Base-by-base conservation (phyloP, 2,329 filamentous ascomycete species). In the Curvularia verruculosa region DNA sequence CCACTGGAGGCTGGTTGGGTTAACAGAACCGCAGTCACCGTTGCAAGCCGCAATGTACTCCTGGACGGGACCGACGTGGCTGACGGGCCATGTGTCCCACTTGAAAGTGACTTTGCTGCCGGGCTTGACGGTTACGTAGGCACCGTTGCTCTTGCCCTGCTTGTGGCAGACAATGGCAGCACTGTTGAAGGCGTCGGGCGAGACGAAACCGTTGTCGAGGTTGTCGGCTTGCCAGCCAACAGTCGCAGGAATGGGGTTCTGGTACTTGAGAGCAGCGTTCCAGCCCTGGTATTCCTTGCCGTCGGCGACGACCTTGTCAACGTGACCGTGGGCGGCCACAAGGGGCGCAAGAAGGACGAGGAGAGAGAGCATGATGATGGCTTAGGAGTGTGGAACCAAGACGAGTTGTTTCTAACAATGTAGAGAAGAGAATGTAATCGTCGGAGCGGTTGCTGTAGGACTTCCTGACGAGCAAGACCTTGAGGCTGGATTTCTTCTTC, bases 151-250 rank as follows among this genome's bases (percentile, higher is more conserved):
- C 31, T 66, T 72, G 28, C 63, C 68, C 13, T 47, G 37, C 64
- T 77, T 77, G 65, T 77, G 75, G 69, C 75, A 77, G 47, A 72
- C 65, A 50, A 77, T 76, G 51, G 74, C 69, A 8, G 46, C 46
- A 19, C 54, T 59, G 21, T 48, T 54, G 43, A 73, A 75, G 28
- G 60, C 53, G 37, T 65, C 60, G 3, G 73, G 73, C 23, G 62
- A 56, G 23, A 76, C 68, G 55, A 75, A 76, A 31, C 75, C 74
- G 57, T 75, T 74, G 66, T 76, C 74, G 19, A 71, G 65, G 56
- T 75, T 75, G 47, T 71, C 63, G 10, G 71, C 70, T 19, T 68
- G 63, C 73, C 73, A 76, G 41, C 71, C 72, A 6, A 73, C 70
- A 1, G 69, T 73, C 18, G 60, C 48, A 1, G 72, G 73, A 23